Base-by-base conservation (phyloP, 176 grass and related monocot species). In the Chrysopogon serrulatus region DNA sequence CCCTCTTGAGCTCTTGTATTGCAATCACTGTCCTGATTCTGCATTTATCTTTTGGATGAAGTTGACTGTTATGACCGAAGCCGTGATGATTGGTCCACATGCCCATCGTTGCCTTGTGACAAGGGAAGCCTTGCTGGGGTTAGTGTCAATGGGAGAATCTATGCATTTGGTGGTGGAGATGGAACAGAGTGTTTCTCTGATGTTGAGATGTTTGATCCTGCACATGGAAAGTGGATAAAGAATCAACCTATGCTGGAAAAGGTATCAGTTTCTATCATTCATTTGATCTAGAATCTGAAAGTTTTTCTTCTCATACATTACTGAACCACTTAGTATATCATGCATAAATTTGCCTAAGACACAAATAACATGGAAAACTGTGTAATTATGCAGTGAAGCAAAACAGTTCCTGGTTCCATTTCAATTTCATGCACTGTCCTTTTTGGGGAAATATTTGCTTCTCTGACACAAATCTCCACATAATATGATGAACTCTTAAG, bases 121-220 rank as follows among this genome's bases (percentile, higher is more conserved):
- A 95, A 92, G 63, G 93, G 93, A 48, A 90, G 88, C 63, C 88
- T 90, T 43, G 79, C 75, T 84, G 88, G 78, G 66, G 88, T 90
- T 62, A 84, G 79, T 42, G 83, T 90, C 75, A 79, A 87, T 82
- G 90, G 88, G 41, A 95, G 84, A 76, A 88, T 95, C 12, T 92
- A 92, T 79, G 88, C 79, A 77, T 73, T 86, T 59, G 90, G 90
- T 54, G 93, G 93, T 68, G 91, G 91, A 68, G 79, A 92, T 80
- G 88, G 82, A 67, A 88, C 19, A 11, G 80, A 90, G 14, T 87
- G 84, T 87, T 95, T 95, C 24, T 84, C 74, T 81, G 88, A 92
- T 3, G 86, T 95, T 48, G 90, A 92, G 65, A 83, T 86, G 81
- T 83, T 95, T 88, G 90, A 95, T 95, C 93, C 83, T 73, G 48